Base-by-base conservation (phyloP, 2,329 filamentous ascomycete species). In the Claviceps arundinis region DNA sequence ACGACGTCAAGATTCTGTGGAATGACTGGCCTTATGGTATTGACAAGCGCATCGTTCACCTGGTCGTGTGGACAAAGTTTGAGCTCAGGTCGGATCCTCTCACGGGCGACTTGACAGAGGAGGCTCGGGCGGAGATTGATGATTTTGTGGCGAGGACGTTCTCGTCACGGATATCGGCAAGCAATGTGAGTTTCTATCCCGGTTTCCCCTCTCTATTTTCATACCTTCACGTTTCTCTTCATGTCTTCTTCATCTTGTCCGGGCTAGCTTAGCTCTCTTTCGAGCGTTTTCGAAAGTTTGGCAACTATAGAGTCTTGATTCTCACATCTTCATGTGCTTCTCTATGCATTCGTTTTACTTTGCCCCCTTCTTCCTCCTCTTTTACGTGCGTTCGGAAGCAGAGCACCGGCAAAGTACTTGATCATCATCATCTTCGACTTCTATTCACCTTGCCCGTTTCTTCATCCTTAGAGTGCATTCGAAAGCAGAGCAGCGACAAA, bases 11-110 rank as follows among this genome's bases (percentile, higher is more conserved):
- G 65, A 82, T 95, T 47, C 67, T 95, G 42, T 80, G 78, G 68
- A 97, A 97, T 63, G 90, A 97, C 73, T 96, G 89, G 87, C 91
- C 91, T 0, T 97, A 96, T 62, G 89, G 88, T 0, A 74, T 96
- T 50, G 88, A 93, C 60, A 63, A 72, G 47, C 75, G 78, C 50
- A 90, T 95, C 57, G 78, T 87, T 16, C 91, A 96, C 64, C 73
- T 96, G 2, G 87, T 95, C 5, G 81, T 95, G 13, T 97, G 91
- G 91, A 93, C 87, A 47, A 95, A 95, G 67, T 95, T 95, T 62
- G 74, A 78, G 47, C 72, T 96, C 24, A 75, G 81, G 50, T 85
- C 89, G 53, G 83, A 93, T 59, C 66, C 69, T 4, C 61, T 53
- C 71, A 78, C 81, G 0, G 84, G 80, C 14, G 81, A 89, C 57